These are phyloP conservation scores for Komagataella kurtzmanii DNA, from an alignment of 805 yeast genomes.

Conservation along the genomic window DNA sequence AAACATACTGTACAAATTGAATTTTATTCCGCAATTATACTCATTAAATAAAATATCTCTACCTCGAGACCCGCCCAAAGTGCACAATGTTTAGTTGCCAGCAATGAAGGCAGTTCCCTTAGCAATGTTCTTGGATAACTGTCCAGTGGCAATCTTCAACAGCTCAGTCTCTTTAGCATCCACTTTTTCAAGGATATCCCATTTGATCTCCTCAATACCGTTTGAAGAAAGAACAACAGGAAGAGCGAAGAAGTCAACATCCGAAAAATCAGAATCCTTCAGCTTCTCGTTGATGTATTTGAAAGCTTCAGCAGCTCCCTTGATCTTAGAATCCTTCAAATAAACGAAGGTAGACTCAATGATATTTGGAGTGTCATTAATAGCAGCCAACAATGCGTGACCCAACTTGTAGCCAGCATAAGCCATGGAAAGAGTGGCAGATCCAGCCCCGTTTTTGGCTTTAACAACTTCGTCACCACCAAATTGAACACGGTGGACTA, in stretches of 20 bases:
- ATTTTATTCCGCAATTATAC: conserved; percentile 3
- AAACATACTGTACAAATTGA: background rate
- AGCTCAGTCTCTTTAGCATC: conserved; percentile 40
- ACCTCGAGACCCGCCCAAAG: background rate
- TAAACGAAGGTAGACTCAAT: conserved; percentile 56
- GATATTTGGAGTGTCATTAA: conserved; percentile 40
- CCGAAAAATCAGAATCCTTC: conserved; percentile 10
- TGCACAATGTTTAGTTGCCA: conserved; percentile 4
- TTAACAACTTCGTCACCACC: conserved; percentile 95
- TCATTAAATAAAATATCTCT: background rate
- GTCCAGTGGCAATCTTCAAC: conserved; percentile 37
- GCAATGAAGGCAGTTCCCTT: conserved; percentile 42
- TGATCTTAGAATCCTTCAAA: conserved; percentile 27
- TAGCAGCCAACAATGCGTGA: conserved; percentile 49
- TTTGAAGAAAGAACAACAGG: conserved; percentile 41
- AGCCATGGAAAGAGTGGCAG: conserved; percentile 90
- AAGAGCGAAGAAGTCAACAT: conserved; percentile 39
- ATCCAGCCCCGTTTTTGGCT: conserved; percentile 91
- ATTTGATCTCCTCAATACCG: conserved; percentile 47
- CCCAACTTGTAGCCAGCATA: conserved; percentile 75
- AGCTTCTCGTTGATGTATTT: conserved; percentile 23
- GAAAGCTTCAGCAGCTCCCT: conserved; percentile 38
- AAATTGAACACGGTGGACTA: conserved; percentile 83
- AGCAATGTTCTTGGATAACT: conserved; percentile 38
- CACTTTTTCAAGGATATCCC: conserved; percentile 33